phyloP scores from a whole-genome alignment of 2,329 filamentous ascomycete genomes.

The Fusarium acutatum region DNA sequence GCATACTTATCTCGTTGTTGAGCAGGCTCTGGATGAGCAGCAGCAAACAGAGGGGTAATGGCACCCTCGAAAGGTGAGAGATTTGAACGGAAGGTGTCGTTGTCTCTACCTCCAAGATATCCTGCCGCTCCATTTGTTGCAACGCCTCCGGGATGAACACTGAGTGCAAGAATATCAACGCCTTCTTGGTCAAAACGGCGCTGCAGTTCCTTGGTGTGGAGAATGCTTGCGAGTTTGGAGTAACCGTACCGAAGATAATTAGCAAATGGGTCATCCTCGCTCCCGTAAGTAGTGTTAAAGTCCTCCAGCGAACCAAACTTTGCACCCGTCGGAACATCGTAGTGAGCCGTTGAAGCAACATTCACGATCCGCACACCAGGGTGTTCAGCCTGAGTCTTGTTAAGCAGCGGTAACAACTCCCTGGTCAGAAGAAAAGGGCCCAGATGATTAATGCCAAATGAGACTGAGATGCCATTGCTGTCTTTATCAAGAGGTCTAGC shows the following conservation, averaged over 20 bases:
- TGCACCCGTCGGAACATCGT: neutral
- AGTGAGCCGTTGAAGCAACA: neutral
- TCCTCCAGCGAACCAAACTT: neutral
- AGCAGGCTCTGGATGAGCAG: neutral
- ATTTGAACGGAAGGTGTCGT: neutral
- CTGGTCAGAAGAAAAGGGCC: neutral
- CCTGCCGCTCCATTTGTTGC: neutral
- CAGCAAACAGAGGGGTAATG: neutral
- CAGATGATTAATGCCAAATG: neutral
- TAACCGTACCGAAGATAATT: neutral
- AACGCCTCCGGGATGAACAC: neutral
- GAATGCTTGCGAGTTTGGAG: neutral
- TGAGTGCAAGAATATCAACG: neutral
- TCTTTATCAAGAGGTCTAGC: neutral
- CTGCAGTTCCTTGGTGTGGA: neutral
- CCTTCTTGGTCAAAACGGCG: neutral
- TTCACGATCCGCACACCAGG: neutral
- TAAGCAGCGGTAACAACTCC: neutral
- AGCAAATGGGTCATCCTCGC: fast-evolving
- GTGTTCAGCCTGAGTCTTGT: neutral
- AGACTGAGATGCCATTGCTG: neutral
- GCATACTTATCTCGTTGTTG: neutral
- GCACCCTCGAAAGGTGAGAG: neutral
- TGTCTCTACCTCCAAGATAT: neutral
- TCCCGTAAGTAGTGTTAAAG: neutral